Evolutionary conservation across 306 rosid species (phyloP).

Genomic region (Rubus idaeus): DNA sequence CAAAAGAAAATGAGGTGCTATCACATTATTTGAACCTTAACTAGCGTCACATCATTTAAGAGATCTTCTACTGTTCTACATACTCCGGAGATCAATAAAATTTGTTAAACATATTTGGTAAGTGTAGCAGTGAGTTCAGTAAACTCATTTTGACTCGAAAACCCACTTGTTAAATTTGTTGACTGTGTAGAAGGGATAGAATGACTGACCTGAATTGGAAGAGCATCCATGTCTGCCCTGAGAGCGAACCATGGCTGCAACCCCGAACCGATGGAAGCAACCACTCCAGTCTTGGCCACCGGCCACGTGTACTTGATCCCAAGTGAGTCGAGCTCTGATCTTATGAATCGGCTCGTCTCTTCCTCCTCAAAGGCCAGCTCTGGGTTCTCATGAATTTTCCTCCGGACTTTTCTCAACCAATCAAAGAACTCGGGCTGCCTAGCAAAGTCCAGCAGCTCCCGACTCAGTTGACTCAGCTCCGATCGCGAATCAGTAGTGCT

Average conservation of each 20-base stretch:
- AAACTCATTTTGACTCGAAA: neutral
- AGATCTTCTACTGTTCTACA: too few species aligned
- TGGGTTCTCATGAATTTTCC: slow-evolving; percentile 62
- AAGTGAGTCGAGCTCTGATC: slow-evolving; percentile 51
- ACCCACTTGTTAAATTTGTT: neutral
- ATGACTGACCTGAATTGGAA: slow-evolving; percentile 41
- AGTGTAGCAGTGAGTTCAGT: too few species aligned
- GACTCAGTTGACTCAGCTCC: slow-evolving; percentile 31
- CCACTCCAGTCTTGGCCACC: slow-evolving; percentile 49
- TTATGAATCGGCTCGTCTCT: slow-evolving; percentile 45
- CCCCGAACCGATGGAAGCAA: slow-evolving; percentile 48
- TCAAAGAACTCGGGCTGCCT: slow-evolving; percentile 37
- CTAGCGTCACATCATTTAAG: too few species aligned
- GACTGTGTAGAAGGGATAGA: neutral
- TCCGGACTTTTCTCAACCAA: slow-evolving; percentile 41
- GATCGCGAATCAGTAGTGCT: neutral
- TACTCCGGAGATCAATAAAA: neutral
- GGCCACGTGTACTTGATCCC: slow-evolving; percentile 54
- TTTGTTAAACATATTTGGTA: too few species aligned
- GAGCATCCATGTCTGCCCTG: slow-evolving; percentile 66
- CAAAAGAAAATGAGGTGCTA: too few species aligned
- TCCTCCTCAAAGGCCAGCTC: slow-evolving; percentile 57
- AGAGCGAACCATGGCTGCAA: slow-evolving; percentile 58
- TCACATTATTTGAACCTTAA: too few species aligned
- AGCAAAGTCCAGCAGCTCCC: slow-evolving; percentile 43